phyloP scores from a whole-genome alignment of 345 rosid genomes.

The Salix purpurea region DNA sequence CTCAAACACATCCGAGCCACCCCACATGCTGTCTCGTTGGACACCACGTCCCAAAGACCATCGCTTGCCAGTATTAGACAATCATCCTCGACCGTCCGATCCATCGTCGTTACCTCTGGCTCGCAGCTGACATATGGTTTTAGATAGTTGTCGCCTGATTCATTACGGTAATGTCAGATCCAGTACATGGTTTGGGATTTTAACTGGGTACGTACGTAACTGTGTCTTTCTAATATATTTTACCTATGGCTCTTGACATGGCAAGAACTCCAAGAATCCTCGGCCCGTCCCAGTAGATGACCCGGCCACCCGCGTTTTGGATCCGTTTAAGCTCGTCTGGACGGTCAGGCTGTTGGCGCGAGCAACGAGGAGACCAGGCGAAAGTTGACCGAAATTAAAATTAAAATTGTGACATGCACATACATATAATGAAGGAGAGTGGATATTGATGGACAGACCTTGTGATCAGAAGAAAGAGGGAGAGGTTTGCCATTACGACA shows the following conservation, averaged over 20 bases:
- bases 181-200: not conserved
- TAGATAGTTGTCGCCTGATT: conserved; percentile 36
- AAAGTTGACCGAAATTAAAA: too few relatives aligned
- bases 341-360: conserved; percentile 34
- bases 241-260: conserved; percentile 45
- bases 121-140: conserved; percentile 37
- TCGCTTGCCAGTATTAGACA: conserved; percentile 45
- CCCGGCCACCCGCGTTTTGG: conserved; percentile 39
- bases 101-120: conserved; percentile 38
- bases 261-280: conserved; percentile 44
- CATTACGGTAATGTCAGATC: not conserved
- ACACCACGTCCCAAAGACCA: conserved; percentile 46
- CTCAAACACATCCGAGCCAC: conserved; percentile 26
- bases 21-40: conserved; percentile 32
- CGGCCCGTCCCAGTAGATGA: conserved; percentile 41
- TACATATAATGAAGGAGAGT: not conserved
- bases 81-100: conserved; percentile 31
- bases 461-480: conserved; percentile 31
- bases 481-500: conserved; percentile 42
- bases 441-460: conserved; percentile 14
- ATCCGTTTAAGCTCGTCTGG: conserved; percentile 40
- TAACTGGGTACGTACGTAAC: not conserved
- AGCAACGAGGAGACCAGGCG: not conserved
- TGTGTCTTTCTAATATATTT: not conserved
- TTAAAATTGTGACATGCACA: too few relatives aligned